Evolutionary conservation across 805 yeast genomes (phyloP).

Genomic region (Grigorovia yakushimaensis): DNA sequence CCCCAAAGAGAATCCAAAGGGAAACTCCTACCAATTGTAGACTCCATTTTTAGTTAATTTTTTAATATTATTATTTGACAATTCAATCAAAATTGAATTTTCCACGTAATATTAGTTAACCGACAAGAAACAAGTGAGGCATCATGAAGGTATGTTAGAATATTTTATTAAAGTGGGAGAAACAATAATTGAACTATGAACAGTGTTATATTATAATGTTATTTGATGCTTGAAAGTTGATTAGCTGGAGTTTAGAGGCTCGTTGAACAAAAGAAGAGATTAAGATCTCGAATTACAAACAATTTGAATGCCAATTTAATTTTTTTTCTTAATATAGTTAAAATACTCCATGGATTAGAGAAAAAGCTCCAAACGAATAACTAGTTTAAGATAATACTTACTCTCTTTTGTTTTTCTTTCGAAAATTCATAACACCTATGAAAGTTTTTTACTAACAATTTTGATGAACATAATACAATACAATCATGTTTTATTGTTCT

Average conservation of each 20-base stretch:
- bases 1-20: not conserved
- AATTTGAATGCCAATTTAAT: too few relatives aligned
- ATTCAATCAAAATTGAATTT: not conserved
- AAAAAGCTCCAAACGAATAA: too few relatives aligned
- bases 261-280: too few relatives aligned
- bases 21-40: not conserved
- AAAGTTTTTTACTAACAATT: not conserved
- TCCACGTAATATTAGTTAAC: conserved; percentile 2
- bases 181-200: not conserved
- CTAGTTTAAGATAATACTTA: too few relatives aligned
- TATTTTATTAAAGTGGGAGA: not conserved
- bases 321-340: too few relatives aligned
- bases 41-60: not conserved
- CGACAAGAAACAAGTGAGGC: conserved; percentile 4
- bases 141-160: conserved; percentile 5
- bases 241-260: too few relatives aligned
- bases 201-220: not conserved
- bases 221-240: not conserved
- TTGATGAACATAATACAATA: too few relatives aligned
- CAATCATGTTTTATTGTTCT: too few relatives aligned
- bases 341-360: too few relatives aligned
- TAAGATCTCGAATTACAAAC: too few relatives aligned
- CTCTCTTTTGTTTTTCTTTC: too few relatives aligned
- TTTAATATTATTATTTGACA: not conserved
- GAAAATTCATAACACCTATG: too few relatives aligned